Conservation (phyloP, 2,329 filamentous ascomycete genomes). For the Claviceps quebecensis region DNA sequence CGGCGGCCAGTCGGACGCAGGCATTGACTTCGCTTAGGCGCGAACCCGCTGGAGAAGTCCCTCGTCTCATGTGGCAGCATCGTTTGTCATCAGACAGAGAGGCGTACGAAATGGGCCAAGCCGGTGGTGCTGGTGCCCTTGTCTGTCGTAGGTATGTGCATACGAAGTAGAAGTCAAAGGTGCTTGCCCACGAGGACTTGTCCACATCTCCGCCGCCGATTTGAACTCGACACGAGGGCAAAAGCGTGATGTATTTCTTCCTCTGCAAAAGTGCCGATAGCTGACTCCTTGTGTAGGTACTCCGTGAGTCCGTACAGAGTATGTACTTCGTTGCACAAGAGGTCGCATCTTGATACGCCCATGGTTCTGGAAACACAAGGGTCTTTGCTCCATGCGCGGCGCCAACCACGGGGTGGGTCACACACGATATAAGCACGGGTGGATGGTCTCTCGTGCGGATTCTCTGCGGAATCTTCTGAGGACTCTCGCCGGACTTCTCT, state of each 20-base stretch:
- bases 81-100: neutral
- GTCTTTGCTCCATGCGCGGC: neutral
- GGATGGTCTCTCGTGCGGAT: neutral
- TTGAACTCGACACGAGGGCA: neutral
- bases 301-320: no score
- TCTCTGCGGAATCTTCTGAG: no score
- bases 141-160: neutral
- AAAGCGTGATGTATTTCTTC: neutral
- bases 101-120: neutral
- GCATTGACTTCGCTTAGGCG: neutral
- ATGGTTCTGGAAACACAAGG: neutral
- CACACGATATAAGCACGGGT: neutral
- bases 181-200: no score
- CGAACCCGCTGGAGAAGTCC: neutral
- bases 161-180: neutral
- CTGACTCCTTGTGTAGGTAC: neutral
- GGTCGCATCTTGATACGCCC: slow-evolving; percentile 3
- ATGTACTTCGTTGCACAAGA: neutral
- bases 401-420: neutral
- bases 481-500: no score
- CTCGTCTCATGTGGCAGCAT: neutral
- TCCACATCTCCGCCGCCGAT: neutral
- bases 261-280: neutral
- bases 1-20: slow-evolving; percentile 1
- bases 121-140: neutral